phyloP scores from a whole-genome alignment of 108 stramenopile genomes.

The Schizochytrium sp. region DNA sequence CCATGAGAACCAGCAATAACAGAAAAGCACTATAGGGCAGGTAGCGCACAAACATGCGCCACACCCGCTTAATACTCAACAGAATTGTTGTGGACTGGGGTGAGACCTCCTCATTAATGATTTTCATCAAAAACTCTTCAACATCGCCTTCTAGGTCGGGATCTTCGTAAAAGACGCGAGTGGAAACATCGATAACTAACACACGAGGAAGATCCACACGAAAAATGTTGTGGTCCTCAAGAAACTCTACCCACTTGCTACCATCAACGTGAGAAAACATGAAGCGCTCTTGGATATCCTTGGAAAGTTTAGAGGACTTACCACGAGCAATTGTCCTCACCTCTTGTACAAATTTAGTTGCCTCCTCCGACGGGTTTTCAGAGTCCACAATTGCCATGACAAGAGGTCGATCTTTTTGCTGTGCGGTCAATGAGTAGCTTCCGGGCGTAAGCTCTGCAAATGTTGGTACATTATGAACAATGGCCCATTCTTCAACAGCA shows the following conservation, averaged over 20 bases:
- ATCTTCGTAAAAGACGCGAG: constrained; percentile 1
- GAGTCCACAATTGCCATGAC: neutral
- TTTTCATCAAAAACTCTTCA: neutral
- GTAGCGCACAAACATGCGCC: neutral
- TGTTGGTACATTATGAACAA: too few species aligned
- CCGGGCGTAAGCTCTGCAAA: neutral
- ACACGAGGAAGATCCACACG: constrained; percentile 26
- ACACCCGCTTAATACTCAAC: neutral
- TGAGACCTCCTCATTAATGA: neutral
- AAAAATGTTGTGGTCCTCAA: neutral
- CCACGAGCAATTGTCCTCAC: neutral
- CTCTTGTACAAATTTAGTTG: neutral
- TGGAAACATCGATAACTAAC: neutral
- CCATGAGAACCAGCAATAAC: neutral
- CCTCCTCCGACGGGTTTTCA: neutral
- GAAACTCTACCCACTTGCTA: neutral
- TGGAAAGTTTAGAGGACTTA: neutral
- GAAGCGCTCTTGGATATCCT: neutral
- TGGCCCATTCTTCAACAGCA: too few species aligned
- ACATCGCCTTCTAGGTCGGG: neutral
- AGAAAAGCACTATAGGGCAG: constrained; percentile 23
- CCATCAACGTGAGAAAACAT: constrained; percentile 9
- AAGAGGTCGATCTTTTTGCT: neutral
- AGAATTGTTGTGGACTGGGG: neutral
- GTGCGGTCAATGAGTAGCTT: neutral